A percentile compares a stretch with the other conserved stretches of the same genome.
These are phyloP conservation scores for Rhododendron kiyosumense DNA, from an alignment of 148 eudicot species.

Conservation along the genomic window DNA sequence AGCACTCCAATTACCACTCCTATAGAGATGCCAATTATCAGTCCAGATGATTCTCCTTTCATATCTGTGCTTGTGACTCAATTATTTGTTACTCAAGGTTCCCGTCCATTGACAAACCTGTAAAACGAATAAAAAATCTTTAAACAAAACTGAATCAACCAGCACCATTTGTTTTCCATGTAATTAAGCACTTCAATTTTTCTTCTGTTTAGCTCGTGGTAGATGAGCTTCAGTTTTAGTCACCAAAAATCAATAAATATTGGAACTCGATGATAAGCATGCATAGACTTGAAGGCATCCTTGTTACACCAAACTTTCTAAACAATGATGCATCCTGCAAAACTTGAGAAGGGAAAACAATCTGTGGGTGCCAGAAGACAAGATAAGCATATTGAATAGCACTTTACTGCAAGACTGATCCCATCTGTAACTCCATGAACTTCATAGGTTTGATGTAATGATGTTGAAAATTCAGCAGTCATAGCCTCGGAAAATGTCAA, in stretches of 20 bases:
- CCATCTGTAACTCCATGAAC: not conserved
- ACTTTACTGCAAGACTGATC: not conserved
- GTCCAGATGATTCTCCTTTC: constrained; percentile 51
- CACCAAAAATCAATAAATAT: not conserved
- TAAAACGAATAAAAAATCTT: not conserved
- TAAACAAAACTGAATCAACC: not conserved
- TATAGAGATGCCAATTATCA: constrained; percentile 76
- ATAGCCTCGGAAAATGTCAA: not conserved
- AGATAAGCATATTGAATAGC: not conserved
- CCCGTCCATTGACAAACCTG: constrained; percentile 34
- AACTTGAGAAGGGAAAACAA: not conserved
- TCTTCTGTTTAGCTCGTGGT: not conserved
- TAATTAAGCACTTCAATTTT: not conserved
- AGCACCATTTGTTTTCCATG: not conserved
- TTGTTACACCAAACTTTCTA: not conserved
- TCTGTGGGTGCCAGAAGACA: not conserved
- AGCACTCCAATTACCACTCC: constrained; percentile 83
- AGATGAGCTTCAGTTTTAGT: not conserved
- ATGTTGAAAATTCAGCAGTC: constrained; percentile 4
- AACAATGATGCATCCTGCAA: not conserved
- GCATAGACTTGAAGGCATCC: not conserved
- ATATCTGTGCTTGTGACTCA: constrained; percentile 31
- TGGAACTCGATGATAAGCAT: not conserved
- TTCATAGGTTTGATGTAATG: not conserved
- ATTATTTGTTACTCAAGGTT: constrained; percentile 11